Percentiles rank a stretch among this genome's conserved stretches.
Conservation (phyloP, 257 asterid genomes). For the Handroanthus guayacan region DNA sequence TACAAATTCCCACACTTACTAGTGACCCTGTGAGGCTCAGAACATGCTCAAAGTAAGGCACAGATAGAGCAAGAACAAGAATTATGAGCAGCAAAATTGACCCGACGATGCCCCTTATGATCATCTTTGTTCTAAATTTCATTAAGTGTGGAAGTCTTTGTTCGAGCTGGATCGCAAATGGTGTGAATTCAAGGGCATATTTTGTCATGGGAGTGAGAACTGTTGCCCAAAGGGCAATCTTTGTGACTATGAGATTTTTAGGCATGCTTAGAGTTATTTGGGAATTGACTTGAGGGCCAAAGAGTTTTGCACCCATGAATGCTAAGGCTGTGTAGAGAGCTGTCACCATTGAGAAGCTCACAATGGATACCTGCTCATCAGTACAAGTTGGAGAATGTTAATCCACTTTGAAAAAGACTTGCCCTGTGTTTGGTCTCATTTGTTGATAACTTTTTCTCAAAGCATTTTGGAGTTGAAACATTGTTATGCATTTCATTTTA, state of each 20-base stretch:
- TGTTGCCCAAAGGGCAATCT: constrained; percentile 81
- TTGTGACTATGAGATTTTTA: constrained; percentile 45
- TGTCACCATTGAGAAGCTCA: constrained; percentile 70
- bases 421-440: neutral
- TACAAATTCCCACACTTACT: constrained; percentile 68
- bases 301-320: constrained; percentile 76
- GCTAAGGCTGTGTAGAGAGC: constrained; percentile 58
- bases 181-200: constrained; percentile 75
- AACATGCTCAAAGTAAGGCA: constrained; percentile 72
- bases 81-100: constrained; percentile 57
- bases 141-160: constrained; percentile 51
- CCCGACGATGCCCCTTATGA: constrained; percentile 61
- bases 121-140: constrained; percentile 53
- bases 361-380: constrained; percentile 60
- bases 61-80: constrained; percentile 62
- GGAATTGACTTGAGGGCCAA: constrained; percentile 70
- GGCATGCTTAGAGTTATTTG: constrained; percentile 83
- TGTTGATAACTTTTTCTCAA: neutral
- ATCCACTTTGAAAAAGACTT: neutral
- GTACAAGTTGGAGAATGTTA: neutral
- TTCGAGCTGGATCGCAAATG: constrained; percentile 73
- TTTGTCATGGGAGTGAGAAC: constrained; percentile 77
- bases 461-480: neutral
- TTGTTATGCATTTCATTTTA: too few relatives aligned
- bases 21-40: constrained; percentile 80